Evolutionary conservation across 1,139 yeast genomes (phyloP).

Genomic region (Magnusiomyces fungicola): DNA sequence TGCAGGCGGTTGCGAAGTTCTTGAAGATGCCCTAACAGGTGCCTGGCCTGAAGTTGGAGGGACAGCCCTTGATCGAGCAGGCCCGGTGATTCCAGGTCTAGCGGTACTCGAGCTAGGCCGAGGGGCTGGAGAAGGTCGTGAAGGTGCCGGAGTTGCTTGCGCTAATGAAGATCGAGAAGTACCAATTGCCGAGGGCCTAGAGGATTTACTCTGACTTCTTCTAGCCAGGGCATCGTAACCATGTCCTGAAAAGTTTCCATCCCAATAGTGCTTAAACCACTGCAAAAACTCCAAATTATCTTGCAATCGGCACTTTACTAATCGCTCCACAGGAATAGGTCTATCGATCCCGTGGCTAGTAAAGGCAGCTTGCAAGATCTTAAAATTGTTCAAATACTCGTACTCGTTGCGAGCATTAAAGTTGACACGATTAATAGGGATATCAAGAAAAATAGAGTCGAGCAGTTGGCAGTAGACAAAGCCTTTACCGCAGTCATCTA

Average conservation of each 20-base stretch:
- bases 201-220: no score
- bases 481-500: constrained; percentile 94
- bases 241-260: constrained; percentile 60
- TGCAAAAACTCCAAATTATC: constrained; percentile 91
- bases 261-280: constrained; percentile 85
- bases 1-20: no score
- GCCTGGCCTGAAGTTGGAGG: no score
- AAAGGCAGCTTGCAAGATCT: constrained; percentile 73
- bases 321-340: constrained; percentile 69
- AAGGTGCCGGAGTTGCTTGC: no score
- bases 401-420: constrained; percentile 66
- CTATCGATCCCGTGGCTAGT: constrained; percentile 64
- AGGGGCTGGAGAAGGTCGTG: no score
- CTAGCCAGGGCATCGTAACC: constrained; percentile 52
- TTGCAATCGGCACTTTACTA: constrained; percentile 83
- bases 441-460: constrained; percentile 75
- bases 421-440: constrained; percentile 70
- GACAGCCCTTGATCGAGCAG: no score
- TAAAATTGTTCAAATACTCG: constrained; percentile 74
- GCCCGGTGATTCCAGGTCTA: no score
- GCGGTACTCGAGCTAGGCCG: no score
- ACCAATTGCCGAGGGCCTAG: constrained; percentile 17
- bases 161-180: no score
- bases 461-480: constrained; percentile 90
- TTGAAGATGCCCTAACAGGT: no score